Conservation (phyloP, 2,329 filamentous ascomycete species). For the Fusarium papillatum region DNA sequence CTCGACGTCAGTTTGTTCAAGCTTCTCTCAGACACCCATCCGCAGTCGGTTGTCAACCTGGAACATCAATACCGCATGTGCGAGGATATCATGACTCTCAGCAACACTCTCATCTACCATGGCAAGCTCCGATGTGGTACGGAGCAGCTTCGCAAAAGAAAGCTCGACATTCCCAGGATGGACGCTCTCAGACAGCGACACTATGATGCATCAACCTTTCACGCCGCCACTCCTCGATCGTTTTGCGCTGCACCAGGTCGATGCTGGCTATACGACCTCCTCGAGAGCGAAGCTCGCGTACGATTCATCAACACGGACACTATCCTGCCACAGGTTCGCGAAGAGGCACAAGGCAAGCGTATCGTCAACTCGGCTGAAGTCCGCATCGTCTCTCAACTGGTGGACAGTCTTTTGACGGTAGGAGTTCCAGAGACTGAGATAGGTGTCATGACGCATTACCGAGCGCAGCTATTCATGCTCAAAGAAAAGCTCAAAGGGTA, state of each 20-base stretch:
- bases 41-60: conserved; percentile 88
- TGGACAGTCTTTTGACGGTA: conserved; percentile 80
- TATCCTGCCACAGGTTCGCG: conserved; percentile 73
- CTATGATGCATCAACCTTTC: conserved; percentile 63
- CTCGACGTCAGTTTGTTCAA: conserved; percentile 96
- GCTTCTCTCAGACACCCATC: conserved; percentile 89
- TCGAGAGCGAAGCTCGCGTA: conserved; percentile 80
- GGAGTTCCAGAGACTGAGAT: conserved; percentile 84
- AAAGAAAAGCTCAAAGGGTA: conserved; percentile 76
- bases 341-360: conserved; percentile 84
- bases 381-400: conserved; percentile 81
- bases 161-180: conserved; percentile 77
- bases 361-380: conserved; percentile 93
- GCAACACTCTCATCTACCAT: conserved; percentile 94
- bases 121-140: conserved; percentile 92
- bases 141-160: conserved; percentile 77
- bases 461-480: conserved; percentile 88
- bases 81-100: conserved; percentile 94
- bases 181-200: conserved; percentile 71
- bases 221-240: conserved; percentile 56
- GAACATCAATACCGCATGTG: conserved; percentile 99
- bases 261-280: conserved; percentile 84
- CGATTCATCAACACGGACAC: conserved; percentile 92
- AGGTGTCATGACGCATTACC: conserved; percentile 97
- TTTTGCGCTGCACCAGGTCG: conserved; percentile 67